Base-by-base conservation (phyloP, 352 stramenopile genomes). In the Phytophthora aleatoria region DNA sequence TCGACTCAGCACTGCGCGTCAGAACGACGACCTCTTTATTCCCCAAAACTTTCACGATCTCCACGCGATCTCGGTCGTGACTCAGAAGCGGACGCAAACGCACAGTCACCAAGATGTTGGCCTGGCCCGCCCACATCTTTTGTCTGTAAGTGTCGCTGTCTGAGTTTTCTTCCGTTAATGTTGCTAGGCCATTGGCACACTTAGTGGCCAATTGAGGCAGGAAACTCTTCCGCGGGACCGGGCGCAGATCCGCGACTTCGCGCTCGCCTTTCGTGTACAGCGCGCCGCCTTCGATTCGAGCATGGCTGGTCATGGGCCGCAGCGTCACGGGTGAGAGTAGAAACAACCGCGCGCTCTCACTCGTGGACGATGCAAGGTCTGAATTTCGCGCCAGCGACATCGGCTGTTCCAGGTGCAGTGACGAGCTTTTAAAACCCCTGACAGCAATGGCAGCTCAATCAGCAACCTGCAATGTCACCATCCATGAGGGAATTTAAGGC, bases 21-120 rank as follows among this genome's bases (percentile, higher is more conserved):
- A 96, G 47, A 12, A 97, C 88, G 4, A 93, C 85, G 1, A 98
- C 81, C 16, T 97, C 75, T 48, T 91, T 94, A 56, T 85, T 65
- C 27, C 92, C 90, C n/a, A 93, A 50, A 26, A 94, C 86, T 60
- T 92, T 81, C 36, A 97, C 90, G 56, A 96, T 93, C 50, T 90
- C 73, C 6, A 78, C 71, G 15, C 77, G 75, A 55, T 91, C 74
- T 26, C 78, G 73, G 30, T 96, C 90, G 44, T 97, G 84, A 8
- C 75, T 79, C 28, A 91, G 69, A 26, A 91, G 74, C 3, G 92
- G 91, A 16, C 91, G 86, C 39, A 97, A 76, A 3, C 92, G 86
- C 39, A 98, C 92, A 0, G 87, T 85, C 41, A 98, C 91, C 5
- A 97, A 71, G 49, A 97, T 93, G 56, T 96, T 97, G 36, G 84